A percentile compares a stretch with the other conserved stretches of the same genome.
These are phyloP conservation scores for Alternaria dauci DNA, from an alignment of 2,329 filamentous ascomycete genomes.

Conservation along the genomic window DNA sequence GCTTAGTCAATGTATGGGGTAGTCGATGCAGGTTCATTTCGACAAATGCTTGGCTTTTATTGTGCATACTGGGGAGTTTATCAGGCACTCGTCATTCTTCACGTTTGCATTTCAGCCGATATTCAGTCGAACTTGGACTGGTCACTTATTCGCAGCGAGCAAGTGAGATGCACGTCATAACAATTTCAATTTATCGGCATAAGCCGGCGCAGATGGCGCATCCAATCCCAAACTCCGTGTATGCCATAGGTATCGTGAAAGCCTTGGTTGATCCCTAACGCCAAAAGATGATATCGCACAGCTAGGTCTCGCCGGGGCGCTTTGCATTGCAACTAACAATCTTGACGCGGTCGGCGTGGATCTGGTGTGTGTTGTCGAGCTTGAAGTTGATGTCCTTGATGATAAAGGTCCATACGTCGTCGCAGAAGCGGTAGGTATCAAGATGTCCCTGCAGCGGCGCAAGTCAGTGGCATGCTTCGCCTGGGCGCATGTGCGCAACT, in stretches of 20 bases:
- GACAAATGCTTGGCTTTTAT: neutral
- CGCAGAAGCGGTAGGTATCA: slow-evolving; percentile 98
- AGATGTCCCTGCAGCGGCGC: slow-evolving; percentile 76
- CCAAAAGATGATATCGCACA: slow-evolving; percentile 13
- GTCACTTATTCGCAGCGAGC: neutral
- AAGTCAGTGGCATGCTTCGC: slow-evolving; percentile 25
- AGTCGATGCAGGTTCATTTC: slow-evolving; percentile 10
- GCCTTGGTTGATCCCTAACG: slow-evolving; percentile 24
- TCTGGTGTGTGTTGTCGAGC: slow-evolving; percentile 80
- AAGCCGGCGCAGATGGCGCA: neutral
- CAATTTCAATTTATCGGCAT: slow-evolving; percentile 9
- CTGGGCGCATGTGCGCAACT: slow-evolving; percentile 26
- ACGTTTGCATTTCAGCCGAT: neutral
- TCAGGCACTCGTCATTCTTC: neutral
- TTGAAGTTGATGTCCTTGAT: slow-evolving; percentile 99
- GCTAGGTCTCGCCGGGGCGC: slow-evolving; percentile 68
- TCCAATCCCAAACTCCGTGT: slow-evolving; percentile 22
- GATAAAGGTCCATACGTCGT: slow-evolving; percentile 99
- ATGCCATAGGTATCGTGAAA: slow-evolving; percentile 32
- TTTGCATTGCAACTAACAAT: slow-evolving; percentile 98
- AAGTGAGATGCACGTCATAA: neutral
- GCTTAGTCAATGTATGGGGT: slow-evolving; percentile 26
- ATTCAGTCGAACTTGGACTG: neutral
- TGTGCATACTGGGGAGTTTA: neutral
- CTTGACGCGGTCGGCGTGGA: slow-evolving; percentile 92